These are phyloP conservation scores for Claviceps pazoutovae DNA, from an alignment of 2,329 filamentous ascomycete species.

Conservation along the genomic window DNA sequence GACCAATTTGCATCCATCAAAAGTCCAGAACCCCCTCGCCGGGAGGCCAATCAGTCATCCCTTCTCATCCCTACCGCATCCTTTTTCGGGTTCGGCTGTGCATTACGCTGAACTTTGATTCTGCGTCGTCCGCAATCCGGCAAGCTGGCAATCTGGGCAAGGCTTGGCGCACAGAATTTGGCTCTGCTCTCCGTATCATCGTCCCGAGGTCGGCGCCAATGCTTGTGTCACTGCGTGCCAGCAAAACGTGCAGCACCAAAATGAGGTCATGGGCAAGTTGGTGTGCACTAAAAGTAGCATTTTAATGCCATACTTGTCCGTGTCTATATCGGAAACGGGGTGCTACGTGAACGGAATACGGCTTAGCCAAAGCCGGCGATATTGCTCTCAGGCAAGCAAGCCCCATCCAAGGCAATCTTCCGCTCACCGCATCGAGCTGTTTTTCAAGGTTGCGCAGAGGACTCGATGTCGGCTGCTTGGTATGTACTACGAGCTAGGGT, in stretches of 20 bases:
- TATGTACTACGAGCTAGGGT: background rate
- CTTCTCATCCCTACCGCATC: background rate
- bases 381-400: background rate
- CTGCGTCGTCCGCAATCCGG: background rate
- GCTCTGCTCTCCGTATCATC: background rate
- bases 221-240: background rate
- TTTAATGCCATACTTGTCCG: background rate
- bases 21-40: background rate
- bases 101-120: background rate
- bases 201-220: background rate
- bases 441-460: background rate
- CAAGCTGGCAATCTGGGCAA: background rate
- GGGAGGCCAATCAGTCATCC: background rate
- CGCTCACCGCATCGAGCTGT: background rate
- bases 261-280: background rate
- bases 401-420: background rate
- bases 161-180: background rate
- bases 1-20: background rate
- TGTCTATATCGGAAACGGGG: background rate
- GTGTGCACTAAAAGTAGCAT: background rate
- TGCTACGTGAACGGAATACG: background rate
- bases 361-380: background rate
- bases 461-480: background rate
- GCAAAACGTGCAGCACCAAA: background rate
- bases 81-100: background rate